A percentile compares a stretch with the other conserved stretches of the same genome.
phyloP scores from a whole-genome alignment of 75 land plant genomes.

The Gnetum montanum region DNA sequence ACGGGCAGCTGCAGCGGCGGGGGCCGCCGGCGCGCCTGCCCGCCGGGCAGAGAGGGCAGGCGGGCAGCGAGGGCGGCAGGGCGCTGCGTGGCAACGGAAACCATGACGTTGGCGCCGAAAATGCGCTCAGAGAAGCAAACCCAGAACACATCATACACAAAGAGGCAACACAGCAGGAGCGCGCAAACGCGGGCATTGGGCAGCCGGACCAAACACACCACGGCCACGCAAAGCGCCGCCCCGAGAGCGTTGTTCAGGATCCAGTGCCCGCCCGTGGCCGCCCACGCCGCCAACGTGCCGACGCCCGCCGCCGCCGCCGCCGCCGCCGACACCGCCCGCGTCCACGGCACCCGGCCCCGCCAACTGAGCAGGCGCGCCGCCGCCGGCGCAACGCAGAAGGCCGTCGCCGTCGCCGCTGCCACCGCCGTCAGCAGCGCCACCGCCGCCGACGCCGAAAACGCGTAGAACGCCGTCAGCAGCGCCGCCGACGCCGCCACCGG shows the following conservation, averaged over 20 bases:
- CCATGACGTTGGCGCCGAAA: slow-evolving; percentile 98
- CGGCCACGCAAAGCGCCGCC: slow-evolving; percentile 76
- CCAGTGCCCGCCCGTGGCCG: no score
- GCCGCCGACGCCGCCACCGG: slow-evolving; percentile 86
- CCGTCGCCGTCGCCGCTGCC: slow-evolving; percentile 63
- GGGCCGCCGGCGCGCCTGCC: slow-evolving; percentile 68
- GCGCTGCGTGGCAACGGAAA: slow-evolving; percentile 90
- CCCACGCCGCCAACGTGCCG: slow-evolving; percentile 75
- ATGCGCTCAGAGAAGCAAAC: slow-evolving; percentile 89
- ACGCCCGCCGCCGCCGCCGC: slow-evolving; percentile 32
- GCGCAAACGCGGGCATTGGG: slow-evolving; percentile 87
- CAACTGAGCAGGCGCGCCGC: slow-evolving; percentile 25
- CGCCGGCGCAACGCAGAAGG: slow-evolving; percentile 69
- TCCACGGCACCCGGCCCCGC: slow-evolving; percentile 50
- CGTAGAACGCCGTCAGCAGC: slow-evolving; percentile 83
- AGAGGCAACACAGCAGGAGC: slow-evolving; percentile 74
- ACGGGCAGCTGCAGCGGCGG: slow-evolving; percentile 89
- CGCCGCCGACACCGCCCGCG: slow-evolving; percentile 32
- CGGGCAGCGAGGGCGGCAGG: slow-evolving; percentile 82
- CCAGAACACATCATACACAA: slow-evolving; percentile 95
- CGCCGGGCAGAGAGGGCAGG: slow-evolving; percentile 77
- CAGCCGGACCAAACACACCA: slow-evolving; percentile 85
- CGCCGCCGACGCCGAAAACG: slow-evolving; percentile 82
- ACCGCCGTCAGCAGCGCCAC: slow-evolving; percentile 69
- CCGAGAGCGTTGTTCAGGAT: slow-evolving; percentile 85